Evolutionary conservation across 306 rosid genomes (phyloP).

Genomic region (Trichosanthes truncata): DNA sequence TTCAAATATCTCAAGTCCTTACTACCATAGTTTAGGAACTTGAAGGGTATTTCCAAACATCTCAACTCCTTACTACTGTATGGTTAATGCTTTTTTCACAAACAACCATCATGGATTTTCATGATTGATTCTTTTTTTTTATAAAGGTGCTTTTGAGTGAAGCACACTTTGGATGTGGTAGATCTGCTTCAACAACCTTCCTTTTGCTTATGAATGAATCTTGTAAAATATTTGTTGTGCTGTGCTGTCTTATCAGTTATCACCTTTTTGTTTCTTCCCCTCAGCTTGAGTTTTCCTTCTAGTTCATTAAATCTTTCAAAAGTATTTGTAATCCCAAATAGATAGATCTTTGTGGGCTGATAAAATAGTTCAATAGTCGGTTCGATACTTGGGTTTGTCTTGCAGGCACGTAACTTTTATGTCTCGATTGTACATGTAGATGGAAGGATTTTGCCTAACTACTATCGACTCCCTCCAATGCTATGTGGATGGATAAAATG

Average conservation of each 20-base stretch:
- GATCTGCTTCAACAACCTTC: constrained; percentile 1
- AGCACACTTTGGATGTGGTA: neutral
- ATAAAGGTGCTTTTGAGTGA: constrained; percentile 5
- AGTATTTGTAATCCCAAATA: neutral
- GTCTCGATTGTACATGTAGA: neutral
- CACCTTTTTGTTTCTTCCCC: neutral
- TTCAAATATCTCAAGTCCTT: neutral
- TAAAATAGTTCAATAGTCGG: neutral
- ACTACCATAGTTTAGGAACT: neutral
- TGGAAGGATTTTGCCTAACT: neutral
- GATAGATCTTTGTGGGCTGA: neutral
- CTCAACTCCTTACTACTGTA: neutral
- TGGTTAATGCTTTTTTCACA: neutral
- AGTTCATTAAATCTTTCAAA: neutral
- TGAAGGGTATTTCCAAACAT: neutral
- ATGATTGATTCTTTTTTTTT: neutral
- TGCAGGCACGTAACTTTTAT: neutral
- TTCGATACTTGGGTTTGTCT: neutral
- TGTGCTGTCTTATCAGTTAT: neutral
- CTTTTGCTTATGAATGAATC: constrained; percentile 9
- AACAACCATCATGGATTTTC: neutral
- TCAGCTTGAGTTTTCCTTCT: neutral
- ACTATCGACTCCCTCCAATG: neutral
- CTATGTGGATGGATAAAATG: neutral
- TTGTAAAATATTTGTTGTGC: neutral